phyloP scores from a whole-genome alignment of 176 grass and related monocot genomes.

The Poa pratensis region DNA sequence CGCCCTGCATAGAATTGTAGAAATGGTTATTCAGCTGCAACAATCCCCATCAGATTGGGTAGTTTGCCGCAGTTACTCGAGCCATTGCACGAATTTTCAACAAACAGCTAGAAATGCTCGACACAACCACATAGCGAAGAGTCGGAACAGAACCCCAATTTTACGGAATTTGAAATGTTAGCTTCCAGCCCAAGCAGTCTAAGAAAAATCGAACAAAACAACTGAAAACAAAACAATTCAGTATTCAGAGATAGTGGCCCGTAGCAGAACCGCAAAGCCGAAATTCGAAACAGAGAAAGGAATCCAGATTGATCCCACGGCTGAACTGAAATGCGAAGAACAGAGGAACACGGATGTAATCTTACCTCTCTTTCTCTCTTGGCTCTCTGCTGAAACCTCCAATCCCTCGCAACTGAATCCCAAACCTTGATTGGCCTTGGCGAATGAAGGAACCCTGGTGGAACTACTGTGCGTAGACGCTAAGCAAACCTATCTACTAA shows the following conservation, averaged over 20 bases:
- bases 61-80: background rate
- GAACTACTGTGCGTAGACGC: background rate
- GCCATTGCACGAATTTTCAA: background rate
- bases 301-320: too few species aligned
- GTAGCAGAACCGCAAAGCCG: background rate
- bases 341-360: background rate
- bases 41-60: too few species aligned
- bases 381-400: background rate
- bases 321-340: background rate
- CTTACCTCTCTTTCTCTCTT: constrained; percentile 10
- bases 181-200: background rate
- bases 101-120: background rate
- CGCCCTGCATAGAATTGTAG: constrained; percentile 1
- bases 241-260: background rate
- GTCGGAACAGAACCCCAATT: background rate
- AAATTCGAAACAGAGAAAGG: background rate
- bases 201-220: background rate
- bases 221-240: background rate
- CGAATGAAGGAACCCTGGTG: constrained; percentile 16
- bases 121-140: background rate
- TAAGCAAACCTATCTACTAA: constrained; percentile 24
- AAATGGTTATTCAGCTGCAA: background rate
- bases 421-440: background rate
- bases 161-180: background rate
- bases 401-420: background rate